Evolutionary conservation across 768 basidiomycete genomes (phyloP), one percentile per base, ranked within the genome.

Genomic region (Hypholoma fasciculare): DNA sequence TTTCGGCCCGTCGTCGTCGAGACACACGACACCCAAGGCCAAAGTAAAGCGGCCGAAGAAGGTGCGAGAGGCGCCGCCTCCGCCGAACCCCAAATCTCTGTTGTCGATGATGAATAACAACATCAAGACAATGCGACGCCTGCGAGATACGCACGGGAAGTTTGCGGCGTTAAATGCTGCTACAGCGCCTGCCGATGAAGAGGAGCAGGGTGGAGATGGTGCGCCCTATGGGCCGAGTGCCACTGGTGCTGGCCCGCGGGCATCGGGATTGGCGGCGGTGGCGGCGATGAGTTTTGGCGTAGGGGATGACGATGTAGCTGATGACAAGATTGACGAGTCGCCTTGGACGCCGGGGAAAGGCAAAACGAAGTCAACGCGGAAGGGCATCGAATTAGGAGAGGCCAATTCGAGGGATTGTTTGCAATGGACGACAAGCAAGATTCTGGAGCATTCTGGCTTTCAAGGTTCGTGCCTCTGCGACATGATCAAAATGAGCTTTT

Each of bases 401-500:
- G 73, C 77, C 56, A 85, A 79, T 57, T 86, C 88, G 7, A 71
- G 75, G 44, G 80, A 85, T 55, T 95, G 88, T 73, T 67, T 89
- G 66, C 76, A 79, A 63, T 93, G 87, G 91, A 83, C 85, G 81
- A 78, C 82, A 20, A 74, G 76, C 53, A 94, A 92, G 75, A 79
- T 96, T 51, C 67, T 97, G 65, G 94, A 96, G 64, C 96, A 97
- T 76, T 80, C 82, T 49, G 95, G 95, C 2, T 97, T 97, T 67
- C 96, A 97, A 79, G 92, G 94, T 90, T 56, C 56, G 86, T 73
- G 57, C 14, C 43, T 34, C 44, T 30, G 54, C 16, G 19, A 48
- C 48, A 53, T 46, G 47, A 4, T 49, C 38, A n/a, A 47, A 42
- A 23, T 36, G 1, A 57, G 20, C 42, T 23, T 23, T 51, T 37